Evolutionary conservation across 2,329 filamentous ascomycete genomes (phyloP), one percentile per base, ranked within the genome.

Genomic region (Nannizzia gypsea): DNA sequence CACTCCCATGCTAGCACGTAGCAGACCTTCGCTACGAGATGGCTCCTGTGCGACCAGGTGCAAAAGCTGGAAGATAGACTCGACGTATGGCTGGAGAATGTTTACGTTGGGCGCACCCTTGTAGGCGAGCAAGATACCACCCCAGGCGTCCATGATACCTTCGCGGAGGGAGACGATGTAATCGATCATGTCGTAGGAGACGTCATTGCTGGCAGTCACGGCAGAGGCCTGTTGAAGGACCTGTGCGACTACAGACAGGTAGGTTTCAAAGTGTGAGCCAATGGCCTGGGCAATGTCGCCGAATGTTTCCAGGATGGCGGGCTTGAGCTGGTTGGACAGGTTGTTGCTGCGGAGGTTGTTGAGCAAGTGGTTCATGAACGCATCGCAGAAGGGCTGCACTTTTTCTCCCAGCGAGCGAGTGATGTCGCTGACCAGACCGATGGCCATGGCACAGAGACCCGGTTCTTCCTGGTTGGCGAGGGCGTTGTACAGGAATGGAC

Each of bases 121-220:
- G 87, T 97, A 90, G 58, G 93, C 90, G 72, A 92, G 85, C 70
- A 99, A 90, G 66, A 96, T 93, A 66, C 93, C 93, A 68, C 91
- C 90, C 91, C 95, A 99, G 36, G 93, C 93, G 80, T 99, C 93
- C 87, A 97, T 96, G 66, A 99, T 97, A 67, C 92, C 93, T 72
- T 99, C 95, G 59, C 93, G 87, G 56, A 99, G 82, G 20, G 91
- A 96, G 64, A 95, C 84, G 67, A 99, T 87, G 72, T 99, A 99
- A 75, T 97, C 92, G 61, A 91, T 86, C 88, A 97, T 95, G 76
- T 99, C 93, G 67, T 91, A 93, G 57, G 88, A 88, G 61, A 88
- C 86, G 66, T 96, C 90, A 28, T 85, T 81, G 60, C 84, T 84
- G 46, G 89, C 83, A 34, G 86, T 88, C 60, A 99, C 90, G 50